Evolutionary conservation across 2,329 filamentous ascomycete species (phyloP), one percentile per base, ranked within the genome.

Genomic region (Fusarium coicis): DNA sequence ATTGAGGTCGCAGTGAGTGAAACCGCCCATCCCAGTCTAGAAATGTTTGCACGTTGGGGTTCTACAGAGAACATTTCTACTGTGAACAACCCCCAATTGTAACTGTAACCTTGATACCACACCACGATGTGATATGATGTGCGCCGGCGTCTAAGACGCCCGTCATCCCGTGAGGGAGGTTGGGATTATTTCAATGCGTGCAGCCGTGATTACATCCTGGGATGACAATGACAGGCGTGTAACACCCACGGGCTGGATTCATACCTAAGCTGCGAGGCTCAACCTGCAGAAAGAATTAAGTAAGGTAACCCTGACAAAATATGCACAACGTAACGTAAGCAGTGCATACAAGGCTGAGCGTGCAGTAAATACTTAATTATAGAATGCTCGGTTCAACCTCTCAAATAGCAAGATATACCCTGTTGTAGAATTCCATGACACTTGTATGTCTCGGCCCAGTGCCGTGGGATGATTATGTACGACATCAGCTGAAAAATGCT

Each of bases 241-340:
- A 73, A 73, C 66, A 37, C 32, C 11, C 37, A 42, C 37, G 18
- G 28, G 21, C 70, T 67, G 40, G 39, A 67, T 73, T 70, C 54
- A 60, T 73, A 67, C 65, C 56, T 47, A 73, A 70, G 66, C 66
- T 66, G 66, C 60, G 68, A 70, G 60, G 67, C 67, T 70, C 37
- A 57, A 67, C 43, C 39, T 58, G 28, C 52, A 28, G 53, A 26
- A 42, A 42, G 42, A 42, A 49, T 69, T 70, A 60, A 60, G 61
- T 23, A 36, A 26, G 2, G 34, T 28, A 46, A 56, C 34, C 26
- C 19, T 9, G 23, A 47, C n/a, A 39, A 37, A 40, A 43, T 26
- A 55, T 63, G 47, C 55, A 72, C 57, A 64, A 30, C 58, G 55
- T 74, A 64, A 56, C 66, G 55, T 73, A 58, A 74, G 70, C 70